These are phyloP conservation scores for Urostyla sp. DNA, from an alignment of 73 alveolate species.

Conservation along the genomic window DNA sequence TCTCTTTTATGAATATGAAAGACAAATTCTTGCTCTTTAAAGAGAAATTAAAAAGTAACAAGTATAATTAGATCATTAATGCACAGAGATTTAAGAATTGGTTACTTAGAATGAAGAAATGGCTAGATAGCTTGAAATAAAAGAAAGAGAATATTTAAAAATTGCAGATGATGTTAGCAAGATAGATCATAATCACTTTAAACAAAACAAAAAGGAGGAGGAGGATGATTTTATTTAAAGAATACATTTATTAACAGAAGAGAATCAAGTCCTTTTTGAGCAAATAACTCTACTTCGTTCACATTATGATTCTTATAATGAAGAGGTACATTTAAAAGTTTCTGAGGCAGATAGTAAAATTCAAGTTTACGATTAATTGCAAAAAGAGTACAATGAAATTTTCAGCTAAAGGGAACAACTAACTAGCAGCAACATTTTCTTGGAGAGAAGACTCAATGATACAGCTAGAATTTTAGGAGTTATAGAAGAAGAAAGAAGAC, in stretches of 20 bases:
- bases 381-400: conserved; percentile 9
- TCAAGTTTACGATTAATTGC: conserved; percentile 31
- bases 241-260: conserved; percentile 65
- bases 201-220: conserved; percentile 52
- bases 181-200: neutral
- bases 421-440: conserved; percentile 19
- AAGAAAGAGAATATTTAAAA: conserved; percentile 64
- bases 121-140: conserved; percentile 51
- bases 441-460: conserved; percentile 52
- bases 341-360: conserved; percentile 64
- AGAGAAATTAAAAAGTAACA: conserved; percentile 23
- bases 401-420: conserved; percentile 36
- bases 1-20: conserved; percentile 39
- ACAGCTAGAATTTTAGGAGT: conserved; percentile 27
- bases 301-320: conserved; percentile 68
- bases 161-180: conserved; percentile 1
- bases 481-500: conserved; percentile 62
- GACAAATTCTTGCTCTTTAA: neutral
- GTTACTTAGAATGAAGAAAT: conserved; percentile 55
- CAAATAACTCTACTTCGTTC: conserved; percentile 62
- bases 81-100: conserved; percentile 14
- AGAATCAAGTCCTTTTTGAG: conserved; percentile 65
- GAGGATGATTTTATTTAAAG: conserved; percentile 55
- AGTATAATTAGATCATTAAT: neutral
- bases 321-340: conserved; percentile 43